Conservation (phyloP, 345 rosid species). For the Syzygium oleosum region DNA sequence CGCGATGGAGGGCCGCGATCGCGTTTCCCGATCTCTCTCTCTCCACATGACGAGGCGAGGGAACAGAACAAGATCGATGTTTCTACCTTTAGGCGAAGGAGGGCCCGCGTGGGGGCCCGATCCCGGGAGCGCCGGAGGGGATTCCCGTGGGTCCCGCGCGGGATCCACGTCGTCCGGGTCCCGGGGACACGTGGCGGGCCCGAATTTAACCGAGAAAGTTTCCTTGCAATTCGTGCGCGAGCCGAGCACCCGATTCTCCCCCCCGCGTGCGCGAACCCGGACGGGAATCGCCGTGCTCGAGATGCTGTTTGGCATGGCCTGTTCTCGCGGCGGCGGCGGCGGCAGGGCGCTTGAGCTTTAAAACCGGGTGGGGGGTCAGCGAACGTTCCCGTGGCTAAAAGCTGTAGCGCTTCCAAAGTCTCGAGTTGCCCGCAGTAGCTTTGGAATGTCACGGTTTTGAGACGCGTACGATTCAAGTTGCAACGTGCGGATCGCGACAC, state of each 20-base stretch:
- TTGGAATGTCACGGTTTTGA: background rate
- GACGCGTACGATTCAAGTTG: rapidly evolving
- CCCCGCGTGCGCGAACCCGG: rapidly evolving
- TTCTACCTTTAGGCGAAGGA: background rate
- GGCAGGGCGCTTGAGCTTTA: no score
- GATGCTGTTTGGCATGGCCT: rapidly evolving
- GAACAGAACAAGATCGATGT: background rate
- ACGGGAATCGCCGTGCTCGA: background rate
- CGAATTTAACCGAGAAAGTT: no score
- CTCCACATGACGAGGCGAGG: background rate
- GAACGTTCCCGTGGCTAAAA: no score
- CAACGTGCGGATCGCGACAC: rapidly evolving
- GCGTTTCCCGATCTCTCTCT: background rate
- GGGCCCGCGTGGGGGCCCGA: background rate
- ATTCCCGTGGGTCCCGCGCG: background rate
- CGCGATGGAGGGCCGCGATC: background rate
- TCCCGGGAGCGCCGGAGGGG: background rate
- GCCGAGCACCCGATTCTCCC: background rate
- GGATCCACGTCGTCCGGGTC: background rate
- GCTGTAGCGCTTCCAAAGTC: background rate
- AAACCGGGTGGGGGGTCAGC: no score
- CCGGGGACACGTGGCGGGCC: no score
- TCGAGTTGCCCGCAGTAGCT: background rate
- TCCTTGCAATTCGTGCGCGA: no score
- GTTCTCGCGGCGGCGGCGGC: rapidly evolving